phyloP scores from a whole-genome alignment of 805 yeast genomes.

The Sugiyamaella qingdaonensis region DNA sequence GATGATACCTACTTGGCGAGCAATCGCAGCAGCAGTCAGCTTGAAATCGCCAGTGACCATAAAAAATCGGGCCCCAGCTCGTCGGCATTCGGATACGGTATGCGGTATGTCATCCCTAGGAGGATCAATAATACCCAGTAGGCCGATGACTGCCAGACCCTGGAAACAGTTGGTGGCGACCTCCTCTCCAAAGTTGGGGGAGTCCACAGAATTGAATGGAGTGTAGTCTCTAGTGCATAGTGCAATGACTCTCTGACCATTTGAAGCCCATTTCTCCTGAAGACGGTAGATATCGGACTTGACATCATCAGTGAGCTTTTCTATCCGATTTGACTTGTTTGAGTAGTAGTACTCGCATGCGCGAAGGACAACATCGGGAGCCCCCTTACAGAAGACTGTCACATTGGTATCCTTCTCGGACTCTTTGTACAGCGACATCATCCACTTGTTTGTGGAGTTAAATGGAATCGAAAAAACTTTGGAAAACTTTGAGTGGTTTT shows the following conservation, averaged over 20 bases:
- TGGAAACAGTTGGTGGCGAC: slow-evolving; percentile 15
- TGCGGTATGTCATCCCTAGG: slow-evolving; percentile 80
- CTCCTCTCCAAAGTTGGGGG: slow-evolving; percentile 11
- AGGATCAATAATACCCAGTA: slow-evolving; percentile 94
- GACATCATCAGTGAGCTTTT: slow-evolving; percentile 5
- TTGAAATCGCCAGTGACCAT: slow-evolving; percentile 84
- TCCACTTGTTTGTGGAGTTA: slow-evolving; percentile 43
- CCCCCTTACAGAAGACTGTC: slow-evolving; percentile 39
- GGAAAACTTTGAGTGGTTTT: not conserved
- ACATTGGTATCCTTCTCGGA: not conserved
- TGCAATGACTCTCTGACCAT: slow-evolving; percentile 18
- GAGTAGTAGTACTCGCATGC: slow-evolving; percentile 25
- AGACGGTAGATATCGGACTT: not conserved
- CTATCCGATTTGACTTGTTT: not conserved
- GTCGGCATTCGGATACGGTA: slow-evolving; percentile 67
- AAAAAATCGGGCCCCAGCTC: slow-evolving; percentile 90
- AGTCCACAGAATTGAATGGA: slow-evolving; percentile 3
- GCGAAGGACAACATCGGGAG: slow-evolving; percentile 42
- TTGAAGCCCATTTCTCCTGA: slow-evolving; percentile 15
- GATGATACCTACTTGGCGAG: slow-evolving; percentile 51
- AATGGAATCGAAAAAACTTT: slow-evolving; percentile 31
- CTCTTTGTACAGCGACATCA: slow-evolving; percentile 20
- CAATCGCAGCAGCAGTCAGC: slow-evolving; percentile 49
- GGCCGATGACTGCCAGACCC: slow-evolving; percentile 70
- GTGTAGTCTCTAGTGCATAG: slow-evolving; percentile 10